These are phyloP conservation scores for Cryptococcus sp. DNA, from an alignment of 1,284 basidiomycete genomes.

Conservation along the genomic window DNA sequence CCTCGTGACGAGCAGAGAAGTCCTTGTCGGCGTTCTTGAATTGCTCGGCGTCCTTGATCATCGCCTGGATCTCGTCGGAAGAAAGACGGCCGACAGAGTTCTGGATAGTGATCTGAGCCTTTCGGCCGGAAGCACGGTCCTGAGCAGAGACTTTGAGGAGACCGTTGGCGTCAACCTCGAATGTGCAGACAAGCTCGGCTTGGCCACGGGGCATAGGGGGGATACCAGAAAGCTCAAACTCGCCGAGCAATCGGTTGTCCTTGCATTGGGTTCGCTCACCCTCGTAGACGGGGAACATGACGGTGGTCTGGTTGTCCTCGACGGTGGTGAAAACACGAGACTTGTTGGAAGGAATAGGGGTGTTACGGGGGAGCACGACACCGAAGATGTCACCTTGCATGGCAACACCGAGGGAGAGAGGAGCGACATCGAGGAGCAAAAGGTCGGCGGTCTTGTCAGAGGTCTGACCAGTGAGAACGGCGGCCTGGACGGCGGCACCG, in stretches of 20 bases:
- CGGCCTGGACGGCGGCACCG: slow-evolving; percentile 98
- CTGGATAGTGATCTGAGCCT: slow-evolving; percentile 84
- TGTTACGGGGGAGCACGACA: slow-evolving; percentile 94
- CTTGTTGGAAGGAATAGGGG: slow-evolving; percentile 96
- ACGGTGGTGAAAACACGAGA: slow-evolving; percentile 94
- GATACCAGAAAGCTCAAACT: slow-evolving; percentile 96
- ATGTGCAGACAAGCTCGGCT: slow-evolving; percentile 93
- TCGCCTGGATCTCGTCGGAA: slow-evolving; percentile 90
- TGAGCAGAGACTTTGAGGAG: slow-evolving; percentile 87
- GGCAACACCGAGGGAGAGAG: slow-evolving; percentile 94
- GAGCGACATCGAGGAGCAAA: slow-evolving; percentile 92
- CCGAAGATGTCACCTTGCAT: slow-evolving; percentile 98
- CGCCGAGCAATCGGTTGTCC: slow-evolving; percentile 93
- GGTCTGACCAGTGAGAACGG: slow-evolving; percentile 93
- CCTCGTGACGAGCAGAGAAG: slow-evolving; percentile 92
- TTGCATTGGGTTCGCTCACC: slow-evolving; percentile 96
- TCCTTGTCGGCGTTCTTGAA: slow-evolving; percentile 97
- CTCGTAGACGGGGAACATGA: slow-evolving; percentile 98
- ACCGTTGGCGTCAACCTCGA: slow-evolving; percentile 97
- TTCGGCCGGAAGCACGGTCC: slow-evolving; percentile 93
- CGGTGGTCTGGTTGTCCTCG: slow-evolving; percentile 97
- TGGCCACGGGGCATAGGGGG: slow-evolving; percentile 95
- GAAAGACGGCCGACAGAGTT: slow-evolving; percentile 92
- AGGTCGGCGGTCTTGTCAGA: slow-evolving; percentile 95
- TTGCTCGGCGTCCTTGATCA: slow-evolving; percentile 97